Base-by-base conservation (phyloP, 306 rosid species). In the Mucuna pruriens region DNA sequence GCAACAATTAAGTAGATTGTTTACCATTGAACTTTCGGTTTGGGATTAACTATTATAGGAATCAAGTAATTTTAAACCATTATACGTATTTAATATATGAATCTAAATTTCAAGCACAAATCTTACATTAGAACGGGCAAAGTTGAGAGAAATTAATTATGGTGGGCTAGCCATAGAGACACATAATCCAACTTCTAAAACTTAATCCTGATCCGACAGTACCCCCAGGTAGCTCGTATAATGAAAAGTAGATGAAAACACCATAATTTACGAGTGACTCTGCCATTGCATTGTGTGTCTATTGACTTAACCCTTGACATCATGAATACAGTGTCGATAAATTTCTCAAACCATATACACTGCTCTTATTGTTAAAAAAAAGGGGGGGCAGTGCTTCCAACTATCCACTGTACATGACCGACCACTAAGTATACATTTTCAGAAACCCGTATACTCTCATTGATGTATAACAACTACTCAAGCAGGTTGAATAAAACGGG, bases 361-460 rank as follows among this genome's bases (percentile, higher is more conserved):
- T 80, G 83, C 82, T 83, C 89, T 87, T 86, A 87, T 88, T 88
- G 85, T 87, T 81, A 70, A 75, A 22, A 42, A 17, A 2, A 48
- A 3, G 6, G 34, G 45, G 2, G 82, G 86, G 83, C 84, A 57
- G 60, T 49, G 84, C 83, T 89, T 86, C 92, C 87, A 82, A 82
- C 85, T 84, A 83, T 85, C 87, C 86, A 71, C 95, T 93, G 89
- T 91, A 91, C 93, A 90, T 78, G 88, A n/a, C 58, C 89, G 68
- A 82, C 82, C 90, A 40, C 88, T 78, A 85, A 74, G 95, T 87
- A 88, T 87, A 87, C 88, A 87, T 80, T 88, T 84, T 82, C 86
- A 82, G 88, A 85, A 85, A 85, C 91, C 93, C 85, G 82, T 79
- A 70, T 67, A 80, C 76, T 84, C 82, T 80, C 86, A 83, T 71